Base-by-base conservation (phyloP, 2,329 filamentous ascomycete genomes). In the Alternaria gaisen region DNA sequence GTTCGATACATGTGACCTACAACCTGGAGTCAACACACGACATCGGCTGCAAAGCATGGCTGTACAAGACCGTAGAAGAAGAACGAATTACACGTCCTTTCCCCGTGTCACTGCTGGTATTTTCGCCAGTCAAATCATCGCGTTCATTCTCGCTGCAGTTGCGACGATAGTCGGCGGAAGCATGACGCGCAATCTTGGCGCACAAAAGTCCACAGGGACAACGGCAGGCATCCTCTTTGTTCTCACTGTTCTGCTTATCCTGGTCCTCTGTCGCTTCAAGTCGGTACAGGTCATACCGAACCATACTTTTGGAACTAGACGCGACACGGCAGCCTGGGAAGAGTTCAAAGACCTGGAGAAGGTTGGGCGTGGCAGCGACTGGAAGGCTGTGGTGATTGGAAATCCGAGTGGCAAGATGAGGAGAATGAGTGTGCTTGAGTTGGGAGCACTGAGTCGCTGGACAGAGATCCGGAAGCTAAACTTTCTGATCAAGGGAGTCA, bases 1-100 rank as follows among this genome's bases (percentile, higher is more conserved):
- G 0, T 94, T 90, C 75, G 91, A 94, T 74, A 91, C 88, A n/a
- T 92, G 89, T 41, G 91, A 94, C 75, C 82, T 94, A 4, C 90
- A 91, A 67, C 88, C 90, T 2, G 89, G 90, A 11, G 89, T 90
- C 82, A 90, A 85, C 57, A 83, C 80, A 28, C 74, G 70, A 26
- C 83, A 84, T 67, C 78, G 82, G 1, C 70, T 83, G 20, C 69
- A 82, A 72, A 83, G 68, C 56, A 79, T 85, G 72, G 78, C 81
- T 4, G 77, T 79, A 14, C 76, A 78, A 22, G 78, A 80, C 30
- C 74, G 79, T 18, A 74, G 80, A 34, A 82, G 85, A 47, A 79
- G 86, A 36, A 92, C 87, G 11, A 92, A 91, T 72, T 93, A 92
- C 79, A 91, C 90, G 0, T 90, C 88, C 0, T 93, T 91, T 65